Conservation (phyloP, 208 protist genomes). For the Crithidia acanthocephali region DNA sequence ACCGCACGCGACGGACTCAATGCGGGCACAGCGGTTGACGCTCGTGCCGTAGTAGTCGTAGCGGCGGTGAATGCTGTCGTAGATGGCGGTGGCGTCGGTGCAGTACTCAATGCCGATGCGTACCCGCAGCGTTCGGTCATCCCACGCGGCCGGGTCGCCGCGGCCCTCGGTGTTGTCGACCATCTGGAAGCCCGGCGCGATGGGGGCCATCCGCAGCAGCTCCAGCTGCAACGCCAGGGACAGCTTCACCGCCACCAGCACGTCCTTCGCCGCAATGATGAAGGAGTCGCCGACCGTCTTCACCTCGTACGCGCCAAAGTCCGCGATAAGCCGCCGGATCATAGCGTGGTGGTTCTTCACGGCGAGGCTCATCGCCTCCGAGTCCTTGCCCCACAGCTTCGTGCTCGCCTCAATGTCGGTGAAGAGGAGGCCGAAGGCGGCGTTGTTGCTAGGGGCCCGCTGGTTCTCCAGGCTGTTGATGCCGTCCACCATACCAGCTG, state of each 20-base stretch:
- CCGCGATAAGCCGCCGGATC: slow-evolving; percentile 65
- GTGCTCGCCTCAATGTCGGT: slow-evolving; percentile 87
- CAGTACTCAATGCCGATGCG: slow-evolving; percentile 81
- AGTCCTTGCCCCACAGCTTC: slow-evolving; percentile 73
- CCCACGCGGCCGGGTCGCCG: slow-evolving; percentile 46
- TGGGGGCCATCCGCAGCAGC: slow-evolving; percentile 67
- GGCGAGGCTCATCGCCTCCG: slow-evolving; percentile 59
- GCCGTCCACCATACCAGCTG: slow-evolving; percentile 49
- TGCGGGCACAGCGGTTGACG: slow-evolving; percentile 86
- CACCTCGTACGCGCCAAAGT: slow-evolving; percentile 81
- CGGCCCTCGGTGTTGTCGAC: slow-evolving; percentile 53
- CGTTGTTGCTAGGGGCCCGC: slow-evolving; percentile 44
- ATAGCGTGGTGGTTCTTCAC: slow-evolving; percentile 74
- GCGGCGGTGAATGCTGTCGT: slow-evolving; percentile 64
- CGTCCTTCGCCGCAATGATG: slow-evolving; percentile 77
- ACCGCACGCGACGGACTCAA: slow-evolving; percentile 69
- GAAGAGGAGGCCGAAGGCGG: slow-evolving; percentile 68
- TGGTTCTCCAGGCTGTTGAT: slow-evolving; percentile 50
- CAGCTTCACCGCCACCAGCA: slow-evolving; percentile 69
- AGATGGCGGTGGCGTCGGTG: slow-evolving; percentile 59
- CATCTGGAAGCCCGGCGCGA: slow-evolving; percentile 71
- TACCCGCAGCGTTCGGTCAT: slow-evolving; percentile 55
- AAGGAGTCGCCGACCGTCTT: slow-evolving; percentile 88
- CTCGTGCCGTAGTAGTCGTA: slow-evolving; percentile 92
- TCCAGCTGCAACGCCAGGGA: slow-evolving; percentile 76